Evolutionary conservation across 2,329 filamentous ascomycete species (phyloP).

Genomic region (Fusarium sp.): DNA sequence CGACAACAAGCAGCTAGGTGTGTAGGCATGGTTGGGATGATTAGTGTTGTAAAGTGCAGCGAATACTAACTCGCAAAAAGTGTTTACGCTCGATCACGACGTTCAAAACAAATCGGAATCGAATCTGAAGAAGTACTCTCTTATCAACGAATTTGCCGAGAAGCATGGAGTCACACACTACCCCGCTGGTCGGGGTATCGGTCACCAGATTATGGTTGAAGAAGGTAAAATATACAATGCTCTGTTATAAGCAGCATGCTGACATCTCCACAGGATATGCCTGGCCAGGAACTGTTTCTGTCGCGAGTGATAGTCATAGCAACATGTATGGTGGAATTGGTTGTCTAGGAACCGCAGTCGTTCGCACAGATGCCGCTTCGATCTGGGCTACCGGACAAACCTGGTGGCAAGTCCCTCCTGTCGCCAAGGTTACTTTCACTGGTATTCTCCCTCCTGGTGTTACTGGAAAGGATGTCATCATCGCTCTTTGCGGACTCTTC

Average conservation of each 20-base stretch:
- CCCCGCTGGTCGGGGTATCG: slow-evolving; percentile 82
- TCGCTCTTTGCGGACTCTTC: slow-evolving; percentile 88
- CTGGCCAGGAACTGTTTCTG: slow-evolving; percentile 86
- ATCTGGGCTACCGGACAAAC: slow-evolving; percentile 87
- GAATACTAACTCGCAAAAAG: slow-evolving; percentile 45
- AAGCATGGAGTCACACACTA: slow-evolving; percentile 83
- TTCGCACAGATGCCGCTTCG: slow-evolving; percentile 86
- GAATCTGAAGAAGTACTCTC: slow-evolving; percentile 84
- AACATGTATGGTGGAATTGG: slow-evolving; percentile 76
- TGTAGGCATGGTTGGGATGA: neutral
- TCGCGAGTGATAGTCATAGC: slow-evolving; percentile 80
- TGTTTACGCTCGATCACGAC: slow-evolving; percentile 89
- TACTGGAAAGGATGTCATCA: slow-evolving; percentile 93
- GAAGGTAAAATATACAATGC: slow-evolving; percentile 28
- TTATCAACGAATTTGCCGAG: slow-evolving; percentile 85
- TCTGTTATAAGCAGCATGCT: neutral
- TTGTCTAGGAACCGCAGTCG: slow-evolving; percentile 67
- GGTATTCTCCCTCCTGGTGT: slow-evolving; percentile 82
- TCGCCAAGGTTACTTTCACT: slow-evolving; percentile 82
- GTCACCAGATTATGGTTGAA: slow-evolving; percentile 93
- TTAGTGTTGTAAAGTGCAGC: slow-evolving; percentile 49
- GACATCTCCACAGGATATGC: slow-evolving; percentile 61
- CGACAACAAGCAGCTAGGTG: slow-evolving; percentile 69
- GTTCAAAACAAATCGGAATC: slow-evolving; percentile 83
- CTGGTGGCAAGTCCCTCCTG: slow-evolving; percentile 90